Conservation (phyloP, 257 asterid genomes). For the Knoxia roxburghii region DNA sequence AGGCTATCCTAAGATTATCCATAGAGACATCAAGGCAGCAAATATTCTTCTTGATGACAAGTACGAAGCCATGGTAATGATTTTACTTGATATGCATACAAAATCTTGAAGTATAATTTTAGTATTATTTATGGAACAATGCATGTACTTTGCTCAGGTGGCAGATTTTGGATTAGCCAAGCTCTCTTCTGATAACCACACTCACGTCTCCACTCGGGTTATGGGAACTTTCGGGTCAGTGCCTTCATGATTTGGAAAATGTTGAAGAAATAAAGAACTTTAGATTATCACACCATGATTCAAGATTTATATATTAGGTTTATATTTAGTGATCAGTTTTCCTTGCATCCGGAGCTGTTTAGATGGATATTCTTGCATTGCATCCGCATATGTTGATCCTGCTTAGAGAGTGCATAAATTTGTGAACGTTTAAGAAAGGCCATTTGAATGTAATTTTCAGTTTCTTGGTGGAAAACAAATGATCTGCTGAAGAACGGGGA, state of each 20-base stretch:
- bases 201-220: constrained; percentile 97
- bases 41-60: constrained; percentile 46
- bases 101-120: too few species aligned
- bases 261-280: too few species aligned
- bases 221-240: constrained; percentile 96
- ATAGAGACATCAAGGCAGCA: constrained; percentile 52
- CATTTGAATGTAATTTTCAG: background rate
- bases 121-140: background rate
- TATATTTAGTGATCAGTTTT: background rate
- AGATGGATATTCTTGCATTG: background rate
- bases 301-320: background rate
- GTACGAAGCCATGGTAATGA: constrained; percentile 49
- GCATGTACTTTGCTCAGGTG: constrained; percentile 44
- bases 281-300: background rate
- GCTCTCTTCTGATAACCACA: constrained; percentile 70
- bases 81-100: too few species aligned
- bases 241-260: background rate
- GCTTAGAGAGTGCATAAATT: background rate
- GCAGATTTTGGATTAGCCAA: constrained; percentile 97
- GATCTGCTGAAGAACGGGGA: background rate
- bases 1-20: constrained; percentile 55
- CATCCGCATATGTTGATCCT: background rate
- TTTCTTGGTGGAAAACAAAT: background rate
- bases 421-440: background rate
- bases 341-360: background rate